Conservation (phyloP, 495 filamentous ascomycete species). For the Xylaria nigripes region DNA sequence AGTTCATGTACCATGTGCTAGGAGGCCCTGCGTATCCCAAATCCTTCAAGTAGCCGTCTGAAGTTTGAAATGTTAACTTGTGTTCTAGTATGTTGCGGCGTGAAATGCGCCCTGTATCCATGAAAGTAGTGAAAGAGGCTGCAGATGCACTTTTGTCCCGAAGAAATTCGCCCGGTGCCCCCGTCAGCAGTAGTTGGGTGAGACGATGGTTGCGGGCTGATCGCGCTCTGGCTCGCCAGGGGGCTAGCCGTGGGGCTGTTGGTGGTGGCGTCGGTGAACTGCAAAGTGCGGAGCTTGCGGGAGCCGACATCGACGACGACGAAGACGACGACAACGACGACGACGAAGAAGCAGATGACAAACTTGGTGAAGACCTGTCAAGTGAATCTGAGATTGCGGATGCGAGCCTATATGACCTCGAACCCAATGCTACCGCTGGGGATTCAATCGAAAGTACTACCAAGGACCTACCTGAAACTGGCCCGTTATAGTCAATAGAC, state of each 20-base stretch:
- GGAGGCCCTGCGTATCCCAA: not conserved
- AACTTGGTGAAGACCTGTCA: not conserved
- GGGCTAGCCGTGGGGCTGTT: not conserved
- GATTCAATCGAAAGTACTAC: not conserved
- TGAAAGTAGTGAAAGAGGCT: constrained; percentile 3
- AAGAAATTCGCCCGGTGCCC: not conserved
- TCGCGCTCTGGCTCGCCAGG: not conserved
- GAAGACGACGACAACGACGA: not conserved
- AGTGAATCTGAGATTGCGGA: not conserved
- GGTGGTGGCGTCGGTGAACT: not conserved
- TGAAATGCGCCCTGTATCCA: not conserved
- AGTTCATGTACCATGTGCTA: not conserved
- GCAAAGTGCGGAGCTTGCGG: not conserved
- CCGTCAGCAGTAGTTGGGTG: constrained; percentile 1
- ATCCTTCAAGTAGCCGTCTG: not conserved
- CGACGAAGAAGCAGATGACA: not conserved
- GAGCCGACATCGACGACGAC: not conserved
- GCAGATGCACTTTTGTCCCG: constrained; percentile 3
- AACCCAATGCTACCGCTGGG: not conserved
- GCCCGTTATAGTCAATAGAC: not conserved
- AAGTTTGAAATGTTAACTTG: not conserved
- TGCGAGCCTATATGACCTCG: not conserved
- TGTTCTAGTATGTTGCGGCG: constrained; percentile 2
- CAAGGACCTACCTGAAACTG: not conserved
- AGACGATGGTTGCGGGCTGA: not conserved